phyloP scores from a whole-genome alignment of 2,329 filamentous ascomycete species.

The Penicillium sp. region DNA sequence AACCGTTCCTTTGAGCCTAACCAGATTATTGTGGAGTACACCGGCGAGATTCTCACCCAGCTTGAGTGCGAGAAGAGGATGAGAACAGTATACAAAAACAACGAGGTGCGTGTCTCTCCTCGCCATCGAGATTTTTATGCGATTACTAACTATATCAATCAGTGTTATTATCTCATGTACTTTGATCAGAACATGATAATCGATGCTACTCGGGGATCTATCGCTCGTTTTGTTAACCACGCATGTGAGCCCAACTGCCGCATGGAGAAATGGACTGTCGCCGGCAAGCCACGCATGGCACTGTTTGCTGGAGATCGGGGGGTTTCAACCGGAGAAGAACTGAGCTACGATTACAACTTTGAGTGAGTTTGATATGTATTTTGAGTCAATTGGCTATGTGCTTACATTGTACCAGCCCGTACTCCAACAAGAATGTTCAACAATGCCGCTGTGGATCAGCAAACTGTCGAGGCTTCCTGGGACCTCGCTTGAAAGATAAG shows the following conservation, averaged over 20 bases:
- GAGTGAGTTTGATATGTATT: slow-evolving; percentile 48
- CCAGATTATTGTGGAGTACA: slow-evolving; percentile 98
- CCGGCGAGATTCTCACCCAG: slow-evolving; percentile 95
- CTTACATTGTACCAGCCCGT: slow-evolving; percentile 44
- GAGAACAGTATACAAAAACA: slow-evolving; percentile 90
- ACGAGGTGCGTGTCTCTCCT: slow-evolving; percentile 63
- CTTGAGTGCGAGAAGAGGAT: slow-evolving; percentile 90
- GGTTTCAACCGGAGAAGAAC: slow-evolving; percentile 90
- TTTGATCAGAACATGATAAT: slow-evolving; percentile 99
- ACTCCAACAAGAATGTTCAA: slow-evolving; percentile 63
- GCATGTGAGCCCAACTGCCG: slow-evolving; percentile 94
- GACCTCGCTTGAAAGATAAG: slow-evolving; percentile 54
- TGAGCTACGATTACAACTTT: slow-evolving; percentile 89
- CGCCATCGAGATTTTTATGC: not conserved
- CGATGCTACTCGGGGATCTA: slow-evolving; percentile 91
- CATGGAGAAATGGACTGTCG: slow-evolving; percentile 98
- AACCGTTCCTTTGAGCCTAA: slow-evolving; percentile 83
- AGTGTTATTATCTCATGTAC: slow-evolving; percentile 98
- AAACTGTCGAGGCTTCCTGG: slow-evolving; percentile 62
- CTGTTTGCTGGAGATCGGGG: slow-evolving; percentile 87
- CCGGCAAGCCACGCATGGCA: slow-evolving; percentile 91
- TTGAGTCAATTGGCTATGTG: not conserved
- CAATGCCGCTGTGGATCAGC: slow-evolving; percentile 61
- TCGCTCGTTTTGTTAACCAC: slow-evolving; percentile 97
- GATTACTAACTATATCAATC: slow-evolving; percentile 15